These are phyloP conservation scores for Pichia sp. DNA, from an alignment of 1,139 yeast genomes.

Conservation along the genomic window DNA sequence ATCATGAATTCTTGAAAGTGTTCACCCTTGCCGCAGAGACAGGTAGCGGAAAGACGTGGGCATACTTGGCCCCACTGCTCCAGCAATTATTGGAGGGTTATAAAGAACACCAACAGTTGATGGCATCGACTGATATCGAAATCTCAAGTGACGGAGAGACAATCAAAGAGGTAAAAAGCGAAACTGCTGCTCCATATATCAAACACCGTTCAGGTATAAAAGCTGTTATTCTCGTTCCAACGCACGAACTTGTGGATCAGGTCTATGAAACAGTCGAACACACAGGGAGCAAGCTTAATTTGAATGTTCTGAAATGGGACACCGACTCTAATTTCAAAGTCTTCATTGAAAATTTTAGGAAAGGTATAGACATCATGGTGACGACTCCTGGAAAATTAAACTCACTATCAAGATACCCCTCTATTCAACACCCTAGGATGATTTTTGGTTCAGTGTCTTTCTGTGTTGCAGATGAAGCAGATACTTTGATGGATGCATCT, in stretches of 20 bases:
- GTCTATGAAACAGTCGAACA: slow-evolving; percentile 52
- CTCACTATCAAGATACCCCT: slow-evolving; percentile 30
- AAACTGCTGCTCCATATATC: slow-evolving; percentile 12
- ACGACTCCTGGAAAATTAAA: slow-evolving; percentile 75
- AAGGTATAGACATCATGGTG: slow-evolving; percentile 69
- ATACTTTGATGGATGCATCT: slow-evolving; percentile 81
- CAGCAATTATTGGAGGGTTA: slow-evolving; percentile 50
- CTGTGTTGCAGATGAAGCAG: slow-evolving; percentile 92
- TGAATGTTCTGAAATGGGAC: slow-evolving; percentile 59
- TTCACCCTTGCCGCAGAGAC: slow-evolving; percentile 93
- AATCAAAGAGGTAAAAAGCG: neutral
- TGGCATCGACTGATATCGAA: neutral
- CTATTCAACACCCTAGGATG: slow-evolving; percentile 28
- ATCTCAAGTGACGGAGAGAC: slow-evolving; percentile 20
- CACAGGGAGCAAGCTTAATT: slow-evolving; percentile 38
- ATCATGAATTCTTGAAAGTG: slow-evolving; percentile 45
- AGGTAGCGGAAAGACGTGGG: slow-evolving; percentile 94
- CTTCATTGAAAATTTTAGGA: slow-evolving; percentile 45
- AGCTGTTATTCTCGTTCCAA: slow-evolving; percentile 76
- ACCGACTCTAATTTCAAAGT: slow-evolving; percentile 36
- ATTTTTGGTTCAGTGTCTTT: slow-evolving; percentile 41
- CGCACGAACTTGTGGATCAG: slow-evolving; percentile 84
- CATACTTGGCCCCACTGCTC: slow-evolving; percentile 73
- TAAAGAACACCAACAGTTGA: slow-evolving; percentile 3
- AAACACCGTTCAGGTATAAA: slow-evolving; percentile 44